Percentiles rank a stretch among this genome's conserved stretches.
Evolutionary conservation across 1,284 basidiomycete species (phyloP).

Genomic region (Sphagnurus paluster): DNA sequence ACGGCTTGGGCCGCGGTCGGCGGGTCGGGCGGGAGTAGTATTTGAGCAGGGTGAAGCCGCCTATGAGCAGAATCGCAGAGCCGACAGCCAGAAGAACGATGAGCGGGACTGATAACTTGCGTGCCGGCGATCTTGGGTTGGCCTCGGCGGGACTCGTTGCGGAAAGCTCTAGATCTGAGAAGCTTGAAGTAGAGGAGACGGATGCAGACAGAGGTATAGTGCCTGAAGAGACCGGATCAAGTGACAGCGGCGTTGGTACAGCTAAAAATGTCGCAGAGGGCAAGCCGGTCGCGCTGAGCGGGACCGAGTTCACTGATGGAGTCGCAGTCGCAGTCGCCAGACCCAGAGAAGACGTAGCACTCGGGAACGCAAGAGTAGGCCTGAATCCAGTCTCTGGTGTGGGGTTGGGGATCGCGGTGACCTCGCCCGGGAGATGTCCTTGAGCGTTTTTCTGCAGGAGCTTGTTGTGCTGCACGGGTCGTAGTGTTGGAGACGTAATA

Average conservation of each 20-base stretch:
- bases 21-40: conserved; percentile 49
- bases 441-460: conserved; percentile 28
- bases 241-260: conserved; percentile 13
- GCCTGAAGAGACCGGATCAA: conserved; percentile 6
- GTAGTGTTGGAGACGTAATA: not conserved
- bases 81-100: conserved; percentile 63
- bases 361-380: conserved; percentile 14
- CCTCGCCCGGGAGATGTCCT: conserved; percentile 23
- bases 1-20: conserved; percentile 57
- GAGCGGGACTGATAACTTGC: conserved; percentile 37
- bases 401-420: conserved; percentile 54
- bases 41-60: conserved; percentile 50
- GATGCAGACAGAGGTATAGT: conserved; percentile 20
- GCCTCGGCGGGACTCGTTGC: conserved; percentile 9
- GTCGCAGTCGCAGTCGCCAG: conserved; percentile 4
- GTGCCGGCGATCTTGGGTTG: conserved; percentile 17
- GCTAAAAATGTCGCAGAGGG: conserved; percentile 16
- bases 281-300: conserved; percentile 17
- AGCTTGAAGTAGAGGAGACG: conserved; percentile 12
- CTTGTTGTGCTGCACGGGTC: conserved; percentile 8
- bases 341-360: conserved; percentile 3
- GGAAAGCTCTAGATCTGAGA: conserved; percentile 12
- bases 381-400: conserved; percentile 47
- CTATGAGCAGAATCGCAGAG: conserved; percentile 53
- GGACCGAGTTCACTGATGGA: conserved; percentile 13